Evolutionary conservation across 352 stramenopile species (phyloP), one percentile per base, ranked within the genome.

Genomic region (Chrysophaeum taylorii): DNA sequence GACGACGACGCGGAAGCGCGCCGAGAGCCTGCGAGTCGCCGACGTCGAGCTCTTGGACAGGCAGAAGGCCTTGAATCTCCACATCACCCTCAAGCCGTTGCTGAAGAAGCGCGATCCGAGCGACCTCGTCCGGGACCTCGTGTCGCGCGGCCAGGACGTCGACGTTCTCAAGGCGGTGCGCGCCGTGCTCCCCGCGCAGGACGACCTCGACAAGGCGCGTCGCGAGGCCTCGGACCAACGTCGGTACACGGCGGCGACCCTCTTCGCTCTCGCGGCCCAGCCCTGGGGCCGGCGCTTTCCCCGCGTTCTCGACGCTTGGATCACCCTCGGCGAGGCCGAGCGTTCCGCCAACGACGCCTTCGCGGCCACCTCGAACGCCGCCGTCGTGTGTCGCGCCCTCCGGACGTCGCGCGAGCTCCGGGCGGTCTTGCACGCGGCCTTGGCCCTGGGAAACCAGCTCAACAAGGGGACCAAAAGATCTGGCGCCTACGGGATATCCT

Each of bases 401-500:
- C 57, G 57, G 16, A 36, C 41, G 36, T 27, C 15, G 2, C 27
- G 15, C 31, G 9, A 45, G 57, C 57, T 66, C 12, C 57, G 57
- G 16, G 57, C 57, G 57, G 27, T 36, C 2, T 25, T 42, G 2
- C 57, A 33, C 7, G 31, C 31, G 2, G 57, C 57, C 21, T 36
- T 66, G 36, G 57, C 57, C 21, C n/a, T 66, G 2, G 57, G 57
- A 36, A 66, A 66, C 36, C 57, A 36, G 2, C 57, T 66, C 14
- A 66, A 66, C 57, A 5, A 2, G 21, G 57, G 57, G 2, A 45
- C 57, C 9, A 31, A 35, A 4, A 31, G 57, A 2, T 31, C 18
- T 18, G 18, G 14, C 1, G 57, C 57, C 57, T 2, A 2, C 33
- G 31, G 33, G 5, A 36, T 66, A 2, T 45, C 33, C 31, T 2